These are phyloP conservation scores for Geotrichum europaeum DNA, from an alignment of 1,139 yeast genomes.

Conservation along the genomic window DNA sequence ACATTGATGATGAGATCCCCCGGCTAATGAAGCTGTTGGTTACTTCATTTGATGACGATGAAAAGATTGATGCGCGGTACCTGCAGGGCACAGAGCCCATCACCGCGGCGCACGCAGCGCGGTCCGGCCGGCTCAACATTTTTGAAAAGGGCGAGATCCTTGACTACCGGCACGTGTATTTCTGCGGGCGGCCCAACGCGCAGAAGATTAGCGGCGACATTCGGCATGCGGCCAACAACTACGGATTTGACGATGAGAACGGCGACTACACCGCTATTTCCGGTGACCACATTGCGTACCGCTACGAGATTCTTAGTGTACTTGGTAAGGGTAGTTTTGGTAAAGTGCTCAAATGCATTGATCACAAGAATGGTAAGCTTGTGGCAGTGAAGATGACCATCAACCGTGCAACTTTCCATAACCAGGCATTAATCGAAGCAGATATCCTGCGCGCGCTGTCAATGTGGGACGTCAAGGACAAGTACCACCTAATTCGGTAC, in stretches of 20 bases:
- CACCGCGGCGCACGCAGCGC: conserved; percentile 2
- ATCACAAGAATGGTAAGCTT: conserved; percentile 51
- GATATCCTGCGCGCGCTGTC: conserved; percentile 53
- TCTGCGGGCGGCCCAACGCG: conserved; percentile 35
- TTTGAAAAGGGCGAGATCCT: conserved; percentile 50
- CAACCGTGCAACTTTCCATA: conserved; percentile 65
- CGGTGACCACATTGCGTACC: conserved; percentile 69
- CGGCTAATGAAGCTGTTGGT: conserved; percentile 22
- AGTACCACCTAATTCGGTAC: conserved; percentile 48
- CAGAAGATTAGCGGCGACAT: conserved; percentile 39
- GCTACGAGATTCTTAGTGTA: conserved; percentile 55
- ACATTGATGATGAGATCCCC: conserved; percentile 16
- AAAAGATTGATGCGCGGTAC: conserved; percentile 7
- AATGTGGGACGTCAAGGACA: conserved; percentile 39
- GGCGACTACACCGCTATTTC: conserved; percentile 55
- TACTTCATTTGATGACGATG: conserved; percentile 21
- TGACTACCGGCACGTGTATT: conserved; percentile 38
- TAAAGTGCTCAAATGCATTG: conserved; percentile 62
- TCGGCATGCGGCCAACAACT: conserved; percentile 39
- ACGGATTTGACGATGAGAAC: conserved; percentile 66
- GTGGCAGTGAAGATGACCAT: conserved; percentile 77
- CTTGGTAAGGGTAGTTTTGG: conserved; percentile 87
- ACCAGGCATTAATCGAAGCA: conserved; percentile 76
- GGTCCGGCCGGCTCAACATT: conserved; percentile 31
- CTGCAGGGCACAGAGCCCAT: conserved; percentile 6